Evolutionary conservation across 2,329 filamentous ascomycete species (phyloP).

Genomic region (Scedosporium boydii): DNA sequence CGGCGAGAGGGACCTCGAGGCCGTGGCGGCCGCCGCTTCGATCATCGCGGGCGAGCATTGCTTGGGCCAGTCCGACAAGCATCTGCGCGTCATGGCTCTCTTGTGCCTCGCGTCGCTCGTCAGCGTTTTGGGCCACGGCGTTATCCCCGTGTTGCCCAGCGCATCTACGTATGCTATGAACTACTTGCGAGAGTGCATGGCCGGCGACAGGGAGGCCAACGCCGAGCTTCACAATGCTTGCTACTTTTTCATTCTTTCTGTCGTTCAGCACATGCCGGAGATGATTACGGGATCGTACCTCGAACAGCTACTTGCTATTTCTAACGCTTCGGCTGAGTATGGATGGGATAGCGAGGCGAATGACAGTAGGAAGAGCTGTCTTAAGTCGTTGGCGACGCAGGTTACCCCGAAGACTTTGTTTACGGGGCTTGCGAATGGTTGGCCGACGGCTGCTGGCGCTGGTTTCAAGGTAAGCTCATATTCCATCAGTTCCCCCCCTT

Average conservation of each 20-base stretch:
- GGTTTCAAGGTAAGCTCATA: slow-evolving; percentile 49
- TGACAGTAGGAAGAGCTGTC: slow-evolving; percentile 57
- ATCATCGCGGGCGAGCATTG: slow-evolving; percentile 69
- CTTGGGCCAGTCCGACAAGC: slow-evolving; percentile 62
- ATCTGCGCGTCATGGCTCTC: slow-evolving; percentile 73
- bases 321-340: slow-evolving; percentile 58
- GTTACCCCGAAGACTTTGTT: slow-evolving; percentile 72
- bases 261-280: slow-evolving; percentile 78
- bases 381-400: slow-evolving; percentile 66
- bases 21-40: slow-evolving; percentile 64
- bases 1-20: slow-evolving; percentile 78
- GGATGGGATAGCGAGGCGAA: slow-evolving; percentile 50
- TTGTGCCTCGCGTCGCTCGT: slow-evolving; percentile 83
- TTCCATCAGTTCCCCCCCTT: neutral
- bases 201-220: slow-evolving; percentile 39
- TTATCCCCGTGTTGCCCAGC: slow-evolving; percentile 72
- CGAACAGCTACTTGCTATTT: slow-evolving; percentile 60
- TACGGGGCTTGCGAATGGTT: slow-evolving; percentile 61
- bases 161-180: slow-evolving; percentile 63
- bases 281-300: slow-evolving; percentile 75
- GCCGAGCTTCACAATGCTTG: slow-evolving; percentile 69
- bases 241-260: slow-evolving; percentile 68
- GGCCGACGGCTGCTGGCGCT: slow-evolving; percentile 51
- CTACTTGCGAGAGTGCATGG: slow-evolving; percentile 58
- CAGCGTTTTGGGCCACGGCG: slow-evolving; percentile 76